Evolutionary conservation across 805 yeast genomes (phyloP).

Genomic region (Wickerhamiella nectarea): DNA sequence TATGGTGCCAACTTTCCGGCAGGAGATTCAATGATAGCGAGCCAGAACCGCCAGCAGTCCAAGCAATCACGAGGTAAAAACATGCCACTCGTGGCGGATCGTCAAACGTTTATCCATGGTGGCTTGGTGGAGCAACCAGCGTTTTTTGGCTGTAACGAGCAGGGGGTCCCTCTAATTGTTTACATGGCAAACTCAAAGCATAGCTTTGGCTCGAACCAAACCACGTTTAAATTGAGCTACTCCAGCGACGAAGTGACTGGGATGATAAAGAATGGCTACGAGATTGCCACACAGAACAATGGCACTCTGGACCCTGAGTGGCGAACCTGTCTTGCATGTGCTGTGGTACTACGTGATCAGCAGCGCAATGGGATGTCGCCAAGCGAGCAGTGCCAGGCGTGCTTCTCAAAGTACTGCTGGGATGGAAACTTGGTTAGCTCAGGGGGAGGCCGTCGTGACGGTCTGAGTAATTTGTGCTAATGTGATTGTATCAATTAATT

Average conservation of each 20-base stretch:
- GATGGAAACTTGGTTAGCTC: neutral
- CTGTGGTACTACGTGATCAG: constrained; percentile 66
- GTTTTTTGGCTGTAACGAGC: constrained; percentile 69
- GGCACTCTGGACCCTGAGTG: constrained; percentile 57
- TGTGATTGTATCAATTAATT: neutral
- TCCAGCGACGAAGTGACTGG: constrained; percentile 41
- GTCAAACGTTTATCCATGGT: constrained; percentile 36
- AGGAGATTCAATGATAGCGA: constrained; percentile 31
- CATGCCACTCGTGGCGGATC: constrained; percentile 20
- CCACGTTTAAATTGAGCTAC: constrained; percentile 58
- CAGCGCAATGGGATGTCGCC: constrained; percentile 52
- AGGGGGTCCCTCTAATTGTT: constrained; percentile 54
- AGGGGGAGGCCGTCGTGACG: neutral
- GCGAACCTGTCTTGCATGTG: constrained; percentile 72
- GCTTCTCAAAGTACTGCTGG: constrained; percentile 74
- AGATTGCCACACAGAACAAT: constrained; percentile 56
- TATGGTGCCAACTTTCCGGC: constrained; percentile 52
- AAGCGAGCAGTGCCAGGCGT: constrained; percentile 55
- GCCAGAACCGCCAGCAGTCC: constrained; percentile 21
- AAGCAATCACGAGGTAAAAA: constrained; percentile 18
- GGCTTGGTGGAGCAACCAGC: constrained; percentile 41
- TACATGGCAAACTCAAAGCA: constrained; percentile 63
- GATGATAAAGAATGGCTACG: constrained; percentile 65
- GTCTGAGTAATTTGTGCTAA: neutral
- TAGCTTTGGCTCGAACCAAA: constrained; percentile 50